A percentile compares a stretch with the other conserved stretches of the same genome.
Evolutionary conservation across 805 yeast genomes (phyloP).

Genomic region (Tetrapisispora arboricola): DNA sequence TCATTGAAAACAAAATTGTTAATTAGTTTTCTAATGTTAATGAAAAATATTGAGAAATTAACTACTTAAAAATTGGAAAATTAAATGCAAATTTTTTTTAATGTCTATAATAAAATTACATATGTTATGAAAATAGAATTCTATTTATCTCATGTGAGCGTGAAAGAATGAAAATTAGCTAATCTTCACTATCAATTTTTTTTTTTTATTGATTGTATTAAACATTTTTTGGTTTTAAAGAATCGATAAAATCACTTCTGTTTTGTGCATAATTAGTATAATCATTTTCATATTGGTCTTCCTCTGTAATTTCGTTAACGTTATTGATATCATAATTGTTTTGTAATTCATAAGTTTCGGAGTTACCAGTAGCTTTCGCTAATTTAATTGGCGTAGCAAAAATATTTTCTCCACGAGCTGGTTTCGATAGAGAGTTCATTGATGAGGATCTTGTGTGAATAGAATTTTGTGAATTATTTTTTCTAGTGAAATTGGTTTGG

Average conservation of each 20-base stretch:
- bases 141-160: no score
- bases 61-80: no score
- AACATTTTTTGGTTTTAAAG: slow-evolving; percentile 31
- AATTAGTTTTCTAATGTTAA: no score
- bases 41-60: no score
- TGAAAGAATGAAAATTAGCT: no score
- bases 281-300: slow-evolving; percentile 37
- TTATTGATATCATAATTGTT: slow-evolving; percentile 16
- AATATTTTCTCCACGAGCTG: slow-evolving; percentile 14
- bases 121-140: no score
- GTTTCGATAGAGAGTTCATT: slow-evolving; percentile 18
- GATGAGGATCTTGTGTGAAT: slow-evolving; percentile 21
- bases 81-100: no score
- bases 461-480: slow-evolving; percentile 8
- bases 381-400: slow-evolving; percentile 18
- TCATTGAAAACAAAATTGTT: no score
- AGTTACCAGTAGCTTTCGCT: neutral
- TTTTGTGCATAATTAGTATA: slow-evolving; percentile 37
- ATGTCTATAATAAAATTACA: no score
- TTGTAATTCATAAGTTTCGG: slow-evolving; percentile 7
- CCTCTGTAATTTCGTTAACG: slow-evolving; percentile 31
- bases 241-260: slow-evolving; percentile 33
- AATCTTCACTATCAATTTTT: no score
- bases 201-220: neutral
- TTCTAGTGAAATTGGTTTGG: neutral